Evolutionary conservation across 176 grass and related monocot genomes (phyloP).

Genomic region (Cymbopogon citratus): DNA sequence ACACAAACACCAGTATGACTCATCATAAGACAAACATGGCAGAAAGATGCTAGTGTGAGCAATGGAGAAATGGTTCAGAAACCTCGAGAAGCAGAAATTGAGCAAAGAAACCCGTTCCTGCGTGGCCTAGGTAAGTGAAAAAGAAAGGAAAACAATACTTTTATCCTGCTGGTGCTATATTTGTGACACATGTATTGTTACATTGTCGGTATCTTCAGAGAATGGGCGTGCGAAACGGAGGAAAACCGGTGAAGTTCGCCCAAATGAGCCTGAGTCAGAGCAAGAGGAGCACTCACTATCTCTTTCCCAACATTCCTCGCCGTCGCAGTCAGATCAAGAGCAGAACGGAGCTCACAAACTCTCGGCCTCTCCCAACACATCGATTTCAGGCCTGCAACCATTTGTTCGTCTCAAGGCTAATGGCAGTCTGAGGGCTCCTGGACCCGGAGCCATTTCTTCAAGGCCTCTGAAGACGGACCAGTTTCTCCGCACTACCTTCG

Average conservation of each 20-base stretch:
- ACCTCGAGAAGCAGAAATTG: slow-evolving; percentile 33
- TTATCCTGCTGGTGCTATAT: neutral
- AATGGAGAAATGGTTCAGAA: slow-evolving; percentile 42
- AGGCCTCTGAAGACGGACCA: slow-evolving; percentile 49
- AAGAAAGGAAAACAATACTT: neutral
- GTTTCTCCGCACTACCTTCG: slow-evolving; percentile 37
- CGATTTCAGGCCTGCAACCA: slow-evolving; percentile 42
- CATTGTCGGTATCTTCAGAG: slow-evolving; percentile 32
- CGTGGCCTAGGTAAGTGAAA: slow-evolving; percentile 42
- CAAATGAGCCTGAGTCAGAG: slow-evolving; percentile 53
- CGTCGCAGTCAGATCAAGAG: slow-evolving; percentile 90
- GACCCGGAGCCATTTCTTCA: neutral
- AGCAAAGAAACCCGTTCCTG: slow-evolving; percentile 43
- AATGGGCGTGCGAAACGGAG: slow-evolving; percentile 65
- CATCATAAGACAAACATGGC: slow-evolving; percentile 23
- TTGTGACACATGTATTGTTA: neutral
- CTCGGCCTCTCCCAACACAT: slow-evolving; percentile 51
- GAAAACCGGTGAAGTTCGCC: slow-evolving; percentile 45
- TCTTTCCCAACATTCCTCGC: slow-evolving; percentile 87
- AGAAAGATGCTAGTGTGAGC: slow-evolving; percentile 30
- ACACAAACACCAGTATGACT: neutral
- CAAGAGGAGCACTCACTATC: slow-evolving; percentile 92
- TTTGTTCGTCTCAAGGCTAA: slow-evolving; percentile 52
- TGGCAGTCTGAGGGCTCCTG: slow-evolving; percentile 27
- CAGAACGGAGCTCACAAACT: slow-evolving; percentile 63